phyloP scores from a whole-genome alignment of 2,329 filamentous ascomycete species.

The Fusarium floridanum region DNA sequence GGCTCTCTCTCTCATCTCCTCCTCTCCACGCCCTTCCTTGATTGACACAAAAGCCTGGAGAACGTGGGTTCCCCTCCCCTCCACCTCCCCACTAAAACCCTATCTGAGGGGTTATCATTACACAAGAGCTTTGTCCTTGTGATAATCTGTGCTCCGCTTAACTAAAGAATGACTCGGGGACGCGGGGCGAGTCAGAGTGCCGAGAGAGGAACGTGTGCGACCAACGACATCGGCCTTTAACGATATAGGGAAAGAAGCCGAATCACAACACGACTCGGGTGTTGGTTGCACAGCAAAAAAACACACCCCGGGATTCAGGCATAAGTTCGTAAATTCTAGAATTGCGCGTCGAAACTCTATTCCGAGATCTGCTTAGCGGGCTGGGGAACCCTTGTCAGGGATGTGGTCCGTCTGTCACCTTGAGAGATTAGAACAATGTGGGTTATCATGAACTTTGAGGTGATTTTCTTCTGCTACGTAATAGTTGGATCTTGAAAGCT shows the following conservation, averaged over 20 bases:
- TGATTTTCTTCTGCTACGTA: background rate
- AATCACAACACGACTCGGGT: background rate
- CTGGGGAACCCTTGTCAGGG: background rate
- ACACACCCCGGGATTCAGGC: background rate
- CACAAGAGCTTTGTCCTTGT: background rate
- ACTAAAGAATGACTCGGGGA: background rate
- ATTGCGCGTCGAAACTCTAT: background rate
- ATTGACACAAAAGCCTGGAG: background rate
- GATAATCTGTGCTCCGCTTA: background rate
- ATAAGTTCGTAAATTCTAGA: background rate
- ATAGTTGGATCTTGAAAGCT: background rate
- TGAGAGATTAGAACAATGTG: background rate
- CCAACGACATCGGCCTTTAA: background rate
- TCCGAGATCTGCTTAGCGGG: background rate
- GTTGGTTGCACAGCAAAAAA: background rate
- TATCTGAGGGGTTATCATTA: slow-evolving; percentile 4
- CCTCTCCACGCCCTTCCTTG: background rate
- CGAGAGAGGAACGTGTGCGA: background rate
- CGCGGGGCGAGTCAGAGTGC: background rate
- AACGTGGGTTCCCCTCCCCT: background rate
- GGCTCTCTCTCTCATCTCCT: background rate
- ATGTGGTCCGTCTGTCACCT: background rate
- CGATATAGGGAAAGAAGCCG: background rate
- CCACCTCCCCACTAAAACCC: background rate
- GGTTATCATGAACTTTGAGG: background rate